Evolutionary conservation across 1,139 yeast species (phyloP).

Genomic region (Hyphopichia pseudoburtonii): DNA sequence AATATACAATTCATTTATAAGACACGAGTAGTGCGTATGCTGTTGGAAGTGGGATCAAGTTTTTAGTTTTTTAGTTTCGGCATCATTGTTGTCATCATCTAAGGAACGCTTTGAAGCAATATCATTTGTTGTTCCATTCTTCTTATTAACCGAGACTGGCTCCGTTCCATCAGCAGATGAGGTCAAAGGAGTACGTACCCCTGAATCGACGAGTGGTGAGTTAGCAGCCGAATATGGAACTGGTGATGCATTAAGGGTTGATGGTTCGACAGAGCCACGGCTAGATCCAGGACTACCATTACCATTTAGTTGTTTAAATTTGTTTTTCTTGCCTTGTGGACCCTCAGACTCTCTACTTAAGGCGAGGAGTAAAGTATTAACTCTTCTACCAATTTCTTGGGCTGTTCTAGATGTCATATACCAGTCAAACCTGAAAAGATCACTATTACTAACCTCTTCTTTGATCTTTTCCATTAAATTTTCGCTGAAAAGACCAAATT

Average conservation of each 20-base stretch:
- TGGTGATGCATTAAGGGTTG: background rate
- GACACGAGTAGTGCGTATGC: too few relatives aligned
- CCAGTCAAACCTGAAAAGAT: conserved; percentile 86
- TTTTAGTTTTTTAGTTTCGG: too few relatives aligned
- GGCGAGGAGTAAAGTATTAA: conserved; percentile 74
- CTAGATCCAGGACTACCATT: conserved; percentile 31
- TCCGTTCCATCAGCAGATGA: too few relatives aligned
- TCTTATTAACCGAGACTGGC: too few relatives aligned
- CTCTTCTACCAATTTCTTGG: conserved; percentile 79
- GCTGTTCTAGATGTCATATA: conserved; percentile 82
- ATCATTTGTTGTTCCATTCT: too few relatives aligned
- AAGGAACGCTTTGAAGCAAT: too few relatives aligned
- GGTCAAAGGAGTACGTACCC: background rate
- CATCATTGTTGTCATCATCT: too few relatives aligned
- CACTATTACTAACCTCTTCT: conserved; percentile 70
- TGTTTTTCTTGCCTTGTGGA: conserved; percentile 44
- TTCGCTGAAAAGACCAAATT: conserved; percentile 73
- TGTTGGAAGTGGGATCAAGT: too few relatives aligned
- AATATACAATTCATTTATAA: too few relatives aligned
- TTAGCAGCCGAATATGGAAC: background rate
- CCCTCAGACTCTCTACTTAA: conserved; percentile 80
- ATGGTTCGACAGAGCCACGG: conserved; percentile 36
- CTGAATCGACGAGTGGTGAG: background rate
- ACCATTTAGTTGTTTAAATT: conserved; percentile 21
- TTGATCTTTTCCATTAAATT: conserved; percentile 73